Evolutionary conservation across 106 monocot species (phyloP).

Genomic region (Allium cepa): DNA sequence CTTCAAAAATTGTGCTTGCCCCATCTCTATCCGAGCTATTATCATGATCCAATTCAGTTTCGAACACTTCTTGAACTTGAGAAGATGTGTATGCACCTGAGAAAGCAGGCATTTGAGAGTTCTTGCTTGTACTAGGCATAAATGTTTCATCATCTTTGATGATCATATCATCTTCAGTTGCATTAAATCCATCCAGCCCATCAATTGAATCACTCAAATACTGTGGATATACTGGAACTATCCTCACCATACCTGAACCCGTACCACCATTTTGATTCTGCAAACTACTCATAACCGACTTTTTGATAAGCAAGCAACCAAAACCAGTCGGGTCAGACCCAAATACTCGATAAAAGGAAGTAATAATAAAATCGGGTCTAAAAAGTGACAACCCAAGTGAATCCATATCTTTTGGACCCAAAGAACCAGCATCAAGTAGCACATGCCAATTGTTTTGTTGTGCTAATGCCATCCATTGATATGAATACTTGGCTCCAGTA

Average conservation of each 20-base stretch:
- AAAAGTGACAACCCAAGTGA: slow-evolving; percentile 89
- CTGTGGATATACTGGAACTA: slow-evolving; percentile 83
- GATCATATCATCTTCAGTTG: slow-evolving; percentile 37
- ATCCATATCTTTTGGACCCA: slow-evolving; percentile 98
- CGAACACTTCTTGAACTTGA: slow-evolving; percentile 82
- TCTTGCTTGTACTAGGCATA: slow-evolving; percentile 19
- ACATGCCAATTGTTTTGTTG: slow-evolving; percentile 99
- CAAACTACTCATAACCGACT: slow-evolving; percentile 76
- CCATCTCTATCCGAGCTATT: slow-evolving; percentile 89
- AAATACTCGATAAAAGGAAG: slow-evolving; percentile 92
- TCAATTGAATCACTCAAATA: slow-evolving; percentile 89
- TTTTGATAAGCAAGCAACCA: slow-evolving; percentile 90
- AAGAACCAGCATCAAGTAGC: slow-evolving; percentile 88
- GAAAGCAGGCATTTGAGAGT: slow-evolving; percentile 79
- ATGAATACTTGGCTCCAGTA: slow-evolving; percentile 84
- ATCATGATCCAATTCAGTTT: slow-evolving; percentile 76
- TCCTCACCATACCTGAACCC: slow-evolving; percentile 88
- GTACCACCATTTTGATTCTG: slow-evolving; percentile 73
- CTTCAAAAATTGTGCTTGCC: slow-evolving; percentile 81
- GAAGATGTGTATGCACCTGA: slow-evolving; percentile 85
- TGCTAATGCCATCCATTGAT: slow-evolving; percentile 99
- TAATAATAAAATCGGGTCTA: slow-evolving; percentile 95
- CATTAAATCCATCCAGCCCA: slow-evolving; percentile 50
- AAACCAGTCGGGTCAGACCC: slow-evolving; percentile 85
- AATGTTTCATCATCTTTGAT: slow-evolving; percentile 31